phyloP scores from a whole-genome alignment of 345 rosid genomes.

The Gossypium mustelinum region DNA sequence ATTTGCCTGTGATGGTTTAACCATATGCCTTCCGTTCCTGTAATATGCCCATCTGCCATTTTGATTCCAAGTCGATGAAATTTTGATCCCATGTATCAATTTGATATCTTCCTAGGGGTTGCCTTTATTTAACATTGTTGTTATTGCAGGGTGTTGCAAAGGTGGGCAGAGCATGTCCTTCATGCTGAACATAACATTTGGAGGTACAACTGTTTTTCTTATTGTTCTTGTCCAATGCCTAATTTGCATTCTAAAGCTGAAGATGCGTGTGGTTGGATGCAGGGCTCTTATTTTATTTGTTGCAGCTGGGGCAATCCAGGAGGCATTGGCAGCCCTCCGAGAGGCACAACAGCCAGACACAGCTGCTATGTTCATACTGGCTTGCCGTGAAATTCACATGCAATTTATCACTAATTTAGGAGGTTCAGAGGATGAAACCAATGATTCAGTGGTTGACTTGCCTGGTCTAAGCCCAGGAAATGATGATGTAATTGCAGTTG shows the following conservation, averaged over 20 bases:
- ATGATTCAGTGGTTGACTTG: conserved; percentile 29
- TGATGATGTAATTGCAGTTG: conserved; percentile 74
- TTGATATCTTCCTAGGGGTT: not conserved
- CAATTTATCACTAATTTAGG: conserved; percentile 39
- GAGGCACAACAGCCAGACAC: conserved; percentile 83
- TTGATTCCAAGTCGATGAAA: not conserved
- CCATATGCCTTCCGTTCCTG: not conserved
- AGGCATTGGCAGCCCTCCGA: conserved; percentile 83
- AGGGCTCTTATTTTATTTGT: conserved; percentile 90
- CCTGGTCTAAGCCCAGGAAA: conserved; percentile 67
- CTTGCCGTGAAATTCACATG: conserved; percentile 70
- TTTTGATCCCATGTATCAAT: not conserved
- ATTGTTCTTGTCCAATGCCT: not conserved
- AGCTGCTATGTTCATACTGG: conserved; percentile 91
- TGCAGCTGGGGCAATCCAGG: conserved; percentile 86
- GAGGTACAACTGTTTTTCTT: conserved; percentile 47
- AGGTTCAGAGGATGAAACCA: conserved; percentile 40
- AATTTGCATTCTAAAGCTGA: conserved; percentile 14
- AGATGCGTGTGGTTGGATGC: conserved; percentile 13
- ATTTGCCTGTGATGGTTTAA: not conserved
- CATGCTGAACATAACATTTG: conserved; percentile 79
- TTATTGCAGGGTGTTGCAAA: conserved; percentile 64
- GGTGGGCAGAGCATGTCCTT: conserved; percentile 92
- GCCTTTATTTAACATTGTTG: not conserved
- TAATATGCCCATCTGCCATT: not conserved